Base-by-base conservation (phyloP, 1,284 basidiomycete species). In the Ustilago hordei region DNA sequence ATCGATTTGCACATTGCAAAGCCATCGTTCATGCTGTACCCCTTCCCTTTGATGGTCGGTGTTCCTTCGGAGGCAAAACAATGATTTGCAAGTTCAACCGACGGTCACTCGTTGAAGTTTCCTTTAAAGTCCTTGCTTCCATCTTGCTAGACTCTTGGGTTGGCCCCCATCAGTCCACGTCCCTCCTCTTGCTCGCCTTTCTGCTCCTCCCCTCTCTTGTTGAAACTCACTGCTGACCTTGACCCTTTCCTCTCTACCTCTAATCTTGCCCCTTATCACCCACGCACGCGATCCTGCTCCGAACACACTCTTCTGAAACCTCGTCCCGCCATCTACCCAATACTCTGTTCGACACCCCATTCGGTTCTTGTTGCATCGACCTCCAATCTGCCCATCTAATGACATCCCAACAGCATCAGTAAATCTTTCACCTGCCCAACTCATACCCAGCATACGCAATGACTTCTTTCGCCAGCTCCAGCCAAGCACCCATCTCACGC, bases 401-500 rank as follows among this genome's bases (percentile, higher is more conserved):
- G 64, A 60, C 56, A 54, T 57, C 41, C 8, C 39, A 45, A 64
- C 69, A 72, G 58, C 68, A 55, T 58, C 32, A 45, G 32, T 58
- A 19, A 52, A 48, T 28, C 35, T 32, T 32, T 23, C 47, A 55
- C 19, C 41, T 11, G 8, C 17, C 31, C 36, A 32, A 8, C 43
- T 8, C 19, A 32, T 52, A 34, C 9, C 54, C 50, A 31, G 11
- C 50, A 66, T 54, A 50, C 53, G 71, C 4, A 45, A 78, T 78
- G 76, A 64, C 76, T 28, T 19, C 76, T 39, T 63, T 65, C 38
- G 58, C 65, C 52, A 62, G 65, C 60, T 55, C 68, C 38, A 66
- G 57, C 59, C 56, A 58, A 54, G 34, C 63, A 8, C 64, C 69
- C 31, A 28, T 65, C 15, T 62, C 62, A 45, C 76, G 76, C 55